These are phyloP conservation scores for Penicillium lagena DNA, from an alignment of 495 filamentous ascomycete genomes.

Conservation along the genomic window DNA sequence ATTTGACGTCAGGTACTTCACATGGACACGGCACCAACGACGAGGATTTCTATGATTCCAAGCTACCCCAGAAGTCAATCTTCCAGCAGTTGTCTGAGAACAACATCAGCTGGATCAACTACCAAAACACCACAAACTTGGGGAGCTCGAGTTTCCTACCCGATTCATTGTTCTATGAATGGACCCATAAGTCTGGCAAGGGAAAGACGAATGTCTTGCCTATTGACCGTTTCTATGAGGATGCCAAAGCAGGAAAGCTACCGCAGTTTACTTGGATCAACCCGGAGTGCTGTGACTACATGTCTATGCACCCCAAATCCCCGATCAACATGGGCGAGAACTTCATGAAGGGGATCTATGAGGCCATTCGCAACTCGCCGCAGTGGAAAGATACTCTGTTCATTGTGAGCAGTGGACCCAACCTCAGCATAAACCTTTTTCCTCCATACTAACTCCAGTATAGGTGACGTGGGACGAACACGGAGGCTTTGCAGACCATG, in stretches of 20 bases:
- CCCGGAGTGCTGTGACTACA: slow-evolving; percentile 45
- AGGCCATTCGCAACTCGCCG: slow-evolving; percentile 38
- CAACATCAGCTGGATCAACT: slow-evolving; percentile 44
- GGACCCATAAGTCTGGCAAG: slow-evolving; percentile 30
- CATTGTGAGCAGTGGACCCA: slow-evolving; percentile 16
- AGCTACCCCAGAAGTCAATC: slow-evolving; percentile 38
- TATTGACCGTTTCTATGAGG: slow-evolving; percentile 29
- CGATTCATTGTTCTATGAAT: slow-evolving; percentile 32
- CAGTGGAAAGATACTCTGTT: slow-evolving; percentile 46
- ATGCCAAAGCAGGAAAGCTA: slow-evolving; percentile 32
- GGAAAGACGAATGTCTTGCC: slow-evolving; percentile 25
- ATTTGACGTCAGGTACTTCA: slow-evolving; percentile 42
- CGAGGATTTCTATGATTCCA: slow-evolving; percentile 31
- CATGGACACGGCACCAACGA: slow-evolving; percentile 44
- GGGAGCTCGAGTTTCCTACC: slow-evolving; percentile 17
- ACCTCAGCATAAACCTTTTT: no score
- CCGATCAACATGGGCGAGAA: slow-evolving; percentile 42
- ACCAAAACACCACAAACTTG: slow-evolving; percentile 33
- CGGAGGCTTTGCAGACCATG: slow-evolving; percentile 45
- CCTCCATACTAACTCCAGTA: no score
- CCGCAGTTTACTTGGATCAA: slow-evolving; percentile 47
- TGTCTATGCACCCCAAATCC: slow-evolving; percentile 42
- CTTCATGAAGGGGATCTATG: slow-evolving; percentile 46
- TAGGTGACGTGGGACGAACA: slow-evolving; percentile 40
- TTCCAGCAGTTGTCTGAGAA: slow-evolving; percentile 41